Base-by-base conservation (phyloP, 202 grass and related monocot genomes). In the Zizania palustris region DNA sequence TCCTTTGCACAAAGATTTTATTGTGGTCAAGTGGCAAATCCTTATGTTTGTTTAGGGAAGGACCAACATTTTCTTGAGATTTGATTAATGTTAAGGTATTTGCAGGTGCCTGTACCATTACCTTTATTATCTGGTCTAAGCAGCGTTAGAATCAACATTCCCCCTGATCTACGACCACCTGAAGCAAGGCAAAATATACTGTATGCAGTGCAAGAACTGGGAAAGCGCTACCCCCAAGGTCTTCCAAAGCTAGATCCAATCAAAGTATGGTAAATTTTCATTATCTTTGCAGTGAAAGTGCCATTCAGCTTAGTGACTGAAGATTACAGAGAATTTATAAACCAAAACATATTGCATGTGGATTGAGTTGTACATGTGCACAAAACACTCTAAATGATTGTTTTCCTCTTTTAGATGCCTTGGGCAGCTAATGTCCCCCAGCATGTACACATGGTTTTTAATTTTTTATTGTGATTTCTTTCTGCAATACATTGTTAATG, bases 121-220 rank as follows among this genome's bases (percentile, higher is more conserved):
- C 89, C 85, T 75, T 71, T 99, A 66, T 63, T 96, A 53, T 92
- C 81, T 85, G 80, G 87, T 79, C 75, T 99, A 45, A 96, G 96
- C 85, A 99, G 96, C 59, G 63, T 99, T 66, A 89, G 96, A 86
- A 99, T 99, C 82, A 90, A 77, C 87, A 99, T 99, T 71, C 89
- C 96, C 82, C 76, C 96, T 60, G 96, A 99, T 64, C 83, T 99
- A 60, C 89, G 92, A 7, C 92, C 96, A 82, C 15, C 81, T 59
- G 96, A 99, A 95, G 96, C 96, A 66, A 99, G 96, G 34, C 91
- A 99, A 79, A 96, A 91, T 53, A 85, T 99, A 59, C 87, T 99
- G 75, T 93, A 87, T 84, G 96, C 91, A 55, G 89, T 99, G 60
- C 91, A 99, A 78, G 92, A 99, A 89, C 87, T 99, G 41, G 87